phyloP scores from a whole-genome alignment of 192 early-diverging fungal genomes.

The Coemansia sp. region DNA sequence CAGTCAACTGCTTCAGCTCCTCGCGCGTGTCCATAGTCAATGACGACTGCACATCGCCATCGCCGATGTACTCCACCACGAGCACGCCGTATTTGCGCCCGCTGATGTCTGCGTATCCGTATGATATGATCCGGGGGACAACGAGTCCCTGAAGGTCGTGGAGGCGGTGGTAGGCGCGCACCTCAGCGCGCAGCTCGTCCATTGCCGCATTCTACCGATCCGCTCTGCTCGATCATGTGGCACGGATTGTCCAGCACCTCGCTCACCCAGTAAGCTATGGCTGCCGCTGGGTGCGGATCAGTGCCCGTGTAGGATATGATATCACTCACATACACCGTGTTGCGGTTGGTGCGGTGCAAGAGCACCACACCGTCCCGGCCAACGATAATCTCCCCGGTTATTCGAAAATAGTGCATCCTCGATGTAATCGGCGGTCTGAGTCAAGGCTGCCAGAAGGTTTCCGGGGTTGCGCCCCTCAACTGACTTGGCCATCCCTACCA shows the following conservation, averaged over 20 bases:
- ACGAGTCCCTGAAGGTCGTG: neutral
- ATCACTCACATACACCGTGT: neutral
- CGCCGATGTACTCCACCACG: neutral
- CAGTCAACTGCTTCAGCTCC: neutral
- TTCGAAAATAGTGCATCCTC: neutral
- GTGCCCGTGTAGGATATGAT: neutral
- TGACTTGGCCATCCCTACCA: neutral
- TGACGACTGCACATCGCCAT: neutral
- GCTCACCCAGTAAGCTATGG: neutral
- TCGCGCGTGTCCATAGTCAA: neutral
- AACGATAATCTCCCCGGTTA: neutral
- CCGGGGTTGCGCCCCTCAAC: neutral
- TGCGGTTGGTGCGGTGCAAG: neutral
- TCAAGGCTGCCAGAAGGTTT: neutral
- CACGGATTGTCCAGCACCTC: neutral
- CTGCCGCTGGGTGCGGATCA: slow-evolving; percentile 1
- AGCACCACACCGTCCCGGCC: neutral
- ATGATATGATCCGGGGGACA: neutral
- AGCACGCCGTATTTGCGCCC: neutral
- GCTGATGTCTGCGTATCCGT: neutral
- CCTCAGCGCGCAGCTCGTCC: neutral
- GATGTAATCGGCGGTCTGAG: neutral
- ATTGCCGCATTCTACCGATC: neutral
- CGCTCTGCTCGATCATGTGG: neutral
- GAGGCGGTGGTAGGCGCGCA: neutral